Base-by-base conservation (phyloP, 768 basidiomycete species). In the Tubosaeta sp. region DNA sequence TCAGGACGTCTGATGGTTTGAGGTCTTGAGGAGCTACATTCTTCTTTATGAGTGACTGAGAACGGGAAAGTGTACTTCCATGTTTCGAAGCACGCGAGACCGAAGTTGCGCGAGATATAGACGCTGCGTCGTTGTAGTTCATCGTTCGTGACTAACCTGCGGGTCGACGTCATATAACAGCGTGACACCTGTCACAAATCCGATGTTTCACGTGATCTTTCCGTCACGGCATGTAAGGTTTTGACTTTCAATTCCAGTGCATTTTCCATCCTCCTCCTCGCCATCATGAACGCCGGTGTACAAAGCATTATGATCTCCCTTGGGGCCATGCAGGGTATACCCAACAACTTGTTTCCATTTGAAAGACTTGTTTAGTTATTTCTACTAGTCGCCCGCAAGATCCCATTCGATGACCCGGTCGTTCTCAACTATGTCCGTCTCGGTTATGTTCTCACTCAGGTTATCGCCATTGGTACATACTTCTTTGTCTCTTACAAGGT, bases 1-100 rank as follows among this genome's bases (percentile, higher is more conserved):
- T 97, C 68, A 99, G 88, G 64, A 99, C 83, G 70, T 99, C 95
- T 10, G 91, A 91, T 0, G 95, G 95, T 46, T 85, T 82, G 43
- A 97, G 80, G 72, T 95, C 94, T 59, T 92, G 85, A 0, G 90
- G 84, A 4, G 90, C 86, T 54, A 91, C 86, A 69, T 91, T 95
- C 76, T 92, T 95, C 80, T 91, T 91, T 77, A 97, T 92, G 63
- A 98, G 83, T 4, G 86, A 87, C 70, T 92, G 88, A 52, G 80
- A 83, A 44, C 90, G 78, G 10, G 90, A 92, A 41, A 86, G 66
- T 6, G 91, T 83, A 5, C 89, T 91, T 47, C 81, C 82, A 38
- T 79, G 79, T 53, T 73, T 81, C 65, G 76, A 80, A 0, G 78
- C 77, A 27, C 87, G 77, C 2, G 88, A 89, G 32, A 85, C 66